Base-by-base conservation (phyloP, 139 green algal species). In the Micractinium conductrix region DNA sequence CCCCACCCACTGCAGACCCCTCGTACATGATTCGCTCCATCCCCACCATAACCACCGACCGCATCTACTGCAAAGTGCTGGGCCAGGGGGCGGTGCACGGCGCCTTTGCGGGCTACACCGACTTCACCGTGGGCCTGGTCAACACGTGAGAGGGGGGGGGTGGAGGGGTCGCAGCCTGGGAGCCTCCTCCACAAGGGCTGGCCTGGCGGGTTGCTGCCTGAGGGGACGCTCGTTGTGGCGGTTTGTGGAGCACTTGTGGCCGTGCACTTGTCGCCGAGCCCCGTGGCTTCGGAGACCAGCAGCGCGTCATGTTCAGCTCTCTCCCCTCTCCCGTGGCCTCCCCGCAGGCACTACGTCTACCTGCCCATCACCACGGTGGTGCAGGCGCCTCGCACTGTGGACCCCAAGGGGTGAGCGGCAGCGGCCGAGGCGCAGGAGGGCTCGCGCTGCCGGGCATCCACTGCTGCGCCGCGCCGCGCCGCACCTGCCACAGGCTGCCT, bases 11-110 rank as follows among this genome's bases (percentile, higher is more conserved):
- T 5, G 28, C 62, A 83, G 96, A 98, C 81, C 95, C 95, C 53
- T 93, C 91, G 17, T 99, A 99, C 94, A 98, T 99, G 94, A 98
- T 99, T 80, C 91, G 97, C 48, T 96, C 97, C 60, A 95, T 98
- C 74, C 93, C 94, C 16, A 96, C 94, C 72, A 98, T 94, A 84
- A 94, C 90, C 58, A 96, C 91, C 67, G 95, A 98, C 89, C 95
- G 94, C 87, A 94, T 98, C 86, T 96, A 96, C 87, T 98, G 95
- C 92, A 99, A 98, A 87, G 93, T 99, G 62, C 88, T 99, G 74
- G 97, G 94, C 14, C 97, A 99, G 85, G 93, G 92, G 43, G 97
- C 97, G 14, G 96, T 99, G 63, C 97, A 99, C 89, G 96, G 92
- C 28, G 97, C 96, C 0, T 99, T 99, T 93, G 94, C 96, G 58